Percentiles rank a stretch among this genome's conserved stretches.
These are phyloP conservation scores for Daldinia childiae DNA, from an alignment of 495 filamentous ascomycete species.

Conservation along the genomic window DNA sequence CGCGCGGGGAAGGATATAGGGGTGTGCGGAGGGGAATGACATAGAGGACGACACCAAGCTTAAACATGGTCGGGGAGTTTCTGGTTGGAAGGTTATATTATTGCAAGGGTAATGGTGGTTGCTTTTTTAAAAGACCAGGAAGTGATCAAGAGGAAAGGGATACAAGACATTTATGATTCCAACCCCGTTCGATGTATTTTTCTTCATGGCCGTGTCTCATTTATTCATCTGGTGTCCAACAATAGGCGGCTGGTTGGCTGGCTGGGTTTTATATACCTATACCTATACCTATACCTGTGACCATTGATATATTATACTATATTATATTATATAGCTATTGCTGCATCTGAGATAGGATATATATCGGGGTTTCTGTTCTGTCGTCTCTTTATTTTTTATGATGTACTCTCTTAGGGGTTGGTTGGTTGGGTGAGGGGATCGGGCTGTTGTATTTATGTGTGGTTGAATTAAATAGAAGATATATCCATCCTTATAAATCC, in stretches of 20 bases:
- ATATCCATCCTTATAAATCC: neutral
- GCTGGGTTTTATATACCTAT: neutral
- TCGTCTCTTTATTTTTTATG: neutral
- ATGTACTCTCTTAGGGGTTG: neutral
- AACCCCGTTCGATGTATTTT: neutral
- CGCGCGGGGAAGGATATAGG: neutral
- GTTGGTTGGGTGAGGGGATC: neutral
- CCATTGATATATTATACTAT: neutral
- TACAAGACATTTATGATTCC: neutral
- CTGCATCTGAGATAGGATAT: neutral
- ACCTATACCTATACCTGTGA: neutral
- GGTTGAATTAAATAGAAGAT: neutral
- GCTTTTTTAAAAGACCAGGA: slow-evolving; percentile 8
- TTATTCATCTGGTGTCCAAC: neutral
- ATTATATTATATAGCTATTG: neutral
- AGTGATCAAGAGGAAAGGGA: slow-evolving; percentile 6
- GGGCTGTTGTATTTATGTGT: neutral
- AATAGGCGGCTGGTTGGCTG: neutral
- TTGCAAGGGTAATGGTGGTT: neutral
- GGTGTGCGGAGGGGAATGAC: neutral
- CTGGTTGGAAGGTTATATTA: slow-evolving; percentile 1
- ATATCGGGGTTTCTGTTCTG: neutral
- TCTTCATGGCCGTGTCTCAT: neutral
- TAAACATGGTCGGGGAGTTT: slow-evolving; percentile 32
- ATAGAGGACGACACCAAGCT: slow-evolving; percentile 9